These are phyloP conservation scores for Mycena epipterygia DNA, from an alignment of 768 basidiomycete species.

Conservation along the genomic window DNA sequence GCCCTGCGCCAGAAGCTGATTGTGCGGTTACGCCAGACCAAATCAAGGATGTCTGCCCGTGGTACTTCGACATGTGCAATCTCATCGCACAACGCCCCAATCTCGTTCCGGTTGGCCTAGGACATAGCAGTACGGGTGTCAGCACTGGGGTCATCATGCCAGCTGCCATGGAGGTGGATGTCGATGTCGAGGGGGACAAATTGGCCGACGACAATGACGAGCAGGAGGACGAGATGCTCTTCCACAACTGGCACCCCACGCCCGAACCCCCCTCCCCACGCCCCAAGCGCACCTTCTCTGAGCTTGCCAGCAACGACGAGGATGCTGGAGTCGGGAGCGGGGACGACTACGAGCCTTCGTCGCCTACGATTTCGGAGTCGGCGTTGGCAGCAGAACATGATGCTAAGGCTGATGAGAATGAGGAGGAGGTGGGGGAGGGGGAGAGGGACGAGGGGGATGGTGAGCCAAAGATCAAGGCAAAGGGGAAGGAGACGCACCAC, in stretches of 20 bases:
- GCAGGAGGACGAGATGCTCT: background rate
- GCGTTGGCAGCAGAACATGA: background rate
- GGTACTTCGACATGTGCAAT: background rate
- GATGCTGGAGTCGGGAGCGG: background rate
- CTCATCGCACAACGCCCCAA: background rate
- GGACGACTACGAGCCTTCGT: background rate
- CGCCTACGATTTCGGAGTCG: background rate
- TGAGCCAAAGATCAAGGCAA: no score
- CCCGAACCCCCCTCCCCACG: background rate
- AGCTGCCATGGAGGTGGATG: background rate
- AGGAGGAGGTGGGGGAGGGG: background rate
- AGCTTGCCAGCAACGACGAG: background rate
- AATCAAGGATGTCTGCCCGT: background rate
- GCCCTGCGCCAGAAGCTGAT: background rate
- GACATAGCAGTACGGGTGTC: background rate
- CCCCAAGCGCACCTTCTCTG: background rate
- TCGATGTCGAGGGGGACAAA: background rate
- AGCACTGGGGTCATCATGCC: background rate
- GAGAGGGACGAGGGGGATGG: background rate
- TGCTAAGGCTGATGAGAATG: no score
- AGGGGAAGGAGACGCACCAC: background rate
- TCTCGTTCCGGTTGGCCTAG: background rate
- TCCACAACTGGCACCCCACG: background rate
- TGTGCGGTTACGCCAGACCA: background rate
- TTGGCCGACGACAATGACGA: background rate